phyloP scores from a whole-genome alignment of 164 flowering plant genomes.

The Cinnamomum micranthum region DNA sequence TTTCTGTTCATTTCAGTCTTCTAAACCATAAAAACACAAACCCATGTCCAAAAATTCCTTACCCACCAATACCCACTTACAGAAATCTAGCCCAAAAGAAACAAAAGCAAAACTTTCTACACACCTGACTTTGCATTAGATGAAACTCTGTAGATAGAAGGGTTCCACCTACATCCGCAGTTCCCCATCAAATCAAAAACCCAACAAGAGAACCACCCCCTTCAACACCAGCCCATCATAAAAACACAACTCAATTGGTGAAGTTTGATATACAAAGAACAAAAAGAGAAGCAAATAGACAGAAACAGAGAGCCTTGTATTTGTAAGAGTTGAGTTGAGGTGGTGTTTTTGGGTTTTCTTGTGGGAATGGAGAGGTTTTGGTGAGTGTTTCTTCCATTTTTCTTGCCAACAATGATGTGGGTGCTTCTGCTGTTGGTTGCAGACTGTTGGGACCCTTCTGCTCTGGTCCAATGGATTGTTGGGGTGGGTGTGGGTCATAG shows the following conservation, averaged over 20 bases:
- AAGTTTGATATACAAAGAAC: not conserved
- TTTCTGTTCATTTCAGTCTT: not conserved
- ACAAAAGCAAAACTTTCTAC: conserved; percentile 2
- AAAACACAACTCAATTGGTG: not conserved
- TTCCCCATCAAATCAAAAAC: conserved; percentile 43
- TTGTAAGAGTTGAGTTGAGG: not conserved
- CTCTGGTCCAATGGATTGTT: no score
- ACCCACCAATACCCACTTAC: conserved; percentile 2
- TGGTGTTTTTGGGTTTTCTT: not conserved
- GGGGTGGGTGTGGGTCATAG: no score
- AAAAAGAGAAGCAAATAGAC: not conserved
- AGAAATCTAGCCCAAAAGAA: conserved; percentile 2
- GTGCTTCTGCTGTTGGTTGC: no score
- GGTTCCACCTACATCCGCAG: conserved; percentile 50
- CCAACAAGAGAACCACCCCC: not conserved
- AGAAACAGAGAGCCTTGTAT: not conserved
- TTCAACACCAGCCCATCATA: conserved; percentile 15
- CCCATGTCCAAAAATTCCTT: conserved; percentile 8
- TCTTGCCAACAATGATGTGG: conserved; percentile 3
- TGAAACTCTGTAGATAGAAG: conserved; percentile 51
- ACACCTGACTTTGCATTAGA: conserved; percentile 33
- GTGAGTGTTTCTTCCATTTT: conserved; percentile 6
- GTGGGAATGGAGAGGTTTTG: not conserved
- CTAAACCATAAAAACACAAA: conserved; percentile 1
- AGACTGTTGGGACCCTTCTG: no score